A percentile compares a stretch with the other conserved stretches of the same genome.
These are phyloP conservation scores for Neurospora sp. DNA, from an alignment of 495 filamentous ascomycete genomes.

Conservation along the genomic window DNA sequence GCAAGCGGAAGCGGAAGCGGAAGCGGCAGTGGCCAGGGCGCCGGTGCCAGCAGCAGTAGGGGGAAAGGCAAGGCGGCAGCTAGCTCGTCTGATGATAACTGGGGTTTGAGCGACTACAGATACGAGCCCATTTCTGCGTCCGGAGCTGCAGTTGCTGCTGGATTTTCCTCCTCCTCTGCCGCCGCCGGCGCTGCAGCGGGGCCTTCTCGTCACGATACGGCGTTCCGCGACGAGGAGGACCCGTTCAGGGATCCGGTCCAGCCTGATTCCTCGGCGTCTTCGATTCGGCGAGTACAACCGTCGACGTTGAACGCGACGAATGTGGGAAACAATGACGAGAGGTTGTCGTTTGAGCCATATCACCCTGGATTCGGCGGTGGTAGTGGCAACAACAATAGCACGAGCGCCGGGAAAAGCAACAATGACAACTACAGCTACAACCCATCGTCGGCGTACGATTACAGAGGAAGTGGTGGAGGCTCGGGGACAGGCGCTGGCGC, in stretches of 20 bases:
- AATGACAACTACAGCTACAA: not conserved
- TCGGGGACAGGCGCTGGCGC: constrained; percentile 2
- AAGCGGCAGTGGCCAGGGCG: not conserved
- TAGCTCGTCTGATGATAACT: constrained; percentile 11
- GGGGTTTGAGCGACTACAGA: not conserved
- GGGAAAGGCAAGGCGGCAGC: constrained; percentile 35
- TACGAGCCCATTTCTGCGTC: not conserved
- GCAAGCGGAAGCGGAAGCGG: not conserved
- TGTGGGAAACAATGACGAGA: constrained; percentile 13
- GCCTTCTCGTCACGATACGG: too few species aligned
- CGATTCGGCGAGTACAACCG: constrained; percentile 10
- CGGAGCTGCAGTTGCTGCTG: not conserved
- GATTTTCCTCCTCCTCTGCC: not conserved
- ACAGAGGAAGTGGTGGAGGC: not conserved
- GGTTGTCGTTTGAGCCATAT: constrained; percentile 38
- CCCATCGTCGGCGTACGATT: not conserved
- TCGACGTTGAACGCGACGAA: not conserved
- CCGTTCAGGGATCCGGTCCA: constrained; percentile 36
- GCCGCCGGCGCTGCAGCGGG: constrained; percentile 10
- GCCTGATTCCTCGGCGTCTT: constrained; percentile 15
- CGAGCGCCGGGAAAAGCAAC: not conserved
- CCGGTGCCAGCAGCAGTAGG: constrained; percentile 8
- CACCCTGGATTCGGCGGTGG: constrained; percentile 39
- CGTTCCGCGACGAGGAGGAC: constrained; percentile 36
- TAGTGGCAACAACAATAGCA: not conserved